Base-by-base conservation (phyloP, 2,329 filamentous ascomycete genomes). In the Metarhizium album region DNA sequence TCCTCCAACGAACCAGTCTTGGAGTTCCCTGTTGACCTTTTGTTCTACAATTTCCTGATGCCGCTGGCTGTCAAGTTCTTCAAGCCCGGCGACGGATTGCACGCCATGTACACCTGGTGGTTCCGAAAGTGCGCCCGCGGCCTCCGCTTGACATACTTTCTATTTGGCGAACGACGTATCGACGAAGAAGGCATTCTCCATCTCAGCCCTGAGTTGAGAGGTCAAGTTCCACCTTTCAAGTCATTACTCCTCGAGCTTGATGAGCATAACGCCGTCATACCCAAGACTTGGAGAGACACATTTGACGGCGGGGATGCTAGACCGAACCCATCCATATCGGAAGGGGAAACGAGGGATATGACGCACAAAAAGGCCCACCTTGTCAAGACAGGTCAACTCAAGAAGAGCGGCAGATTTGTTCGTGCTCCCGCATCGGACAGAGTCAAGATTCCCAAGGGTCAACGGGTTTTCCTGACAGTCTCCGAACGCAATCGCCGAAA, bases 11-110 rank as follows among this genome's bases (percentile, higher is more conserved):
- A 95, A 58, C 90, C 93, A 0, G 86, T 95, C 0, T 74, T 97
- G 46, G 93, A 97, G 64, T 97, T 98, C 57, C 93, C 93, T 0
- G 81, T 95, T 54, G 91, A 98, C 62, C 74, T 98, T 2, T 73
- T 98, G 16, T 93, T 97, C 64, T 98, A 96, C 75, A 97, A 97
- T 67, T 95, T 96, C 65, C 73, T 96, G 45, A 93, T 96, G 74
- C 93, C 93, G 0, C 71, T 95, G 46, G 83, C 90, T 13, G 81
- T 97, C 58, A 85, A 81, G 59, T 83, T 89, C 59, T 84, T 95
- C 67, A 87, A 86, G 63, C 90, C 91, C 2, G 89, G 87, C 48
- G 86, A 95, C 62, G 85, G 82, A 1, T 73, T 98, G 3, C 86
- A 95, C 58, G 74, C 78, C 50, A 84, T 96, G 74, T 98, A 95